Base-by-base conservation (phyloP, 2,329 filamentous ascomycete genomes). In the Lachnellula willkommii region DNA sequence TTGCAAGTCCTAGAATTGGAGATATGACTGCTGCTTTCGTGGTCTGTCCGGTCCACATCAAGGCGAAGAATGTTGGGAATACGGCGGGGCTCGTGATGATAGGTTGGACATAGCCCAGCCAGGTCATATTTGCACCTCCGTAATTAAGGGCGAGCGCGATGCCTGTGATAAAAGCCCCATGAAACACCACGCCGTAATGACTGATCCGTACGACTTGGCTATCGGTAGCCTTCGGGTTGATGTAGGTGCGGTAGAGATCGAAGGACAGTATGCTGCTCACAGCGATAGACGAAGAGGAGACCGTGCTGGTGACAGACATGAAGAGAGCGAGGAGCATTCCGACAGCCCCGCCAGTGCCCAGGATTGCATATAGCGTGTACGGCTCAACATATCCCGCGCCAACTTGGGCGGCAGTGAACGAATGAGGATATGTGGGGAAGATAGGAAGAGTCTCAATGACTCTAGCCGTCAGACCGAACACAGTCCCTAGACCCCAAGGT, bases 261-360 rank as follows among this genome's bases (percentile, higher is more conserved):
- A 77, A 74, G 5, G 75, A 76, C 7, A 79, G 66, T 45, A 80
- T 79, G 54, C 73, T 76, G 66, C 73, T 76, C 22, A 79, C 77
- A 1, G 77, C 77, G 48, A 80, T 79, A 70, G 78, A 75, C 4
- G 72, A 75, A 0, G 77, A 77, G 0, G 75, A 78, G 0, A 78
- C 71, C 0, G 76, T 79, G 51, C 73, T 76, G 0, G 77, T 80
- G 26, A 79, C 62, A 4, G 77, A 75, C 77, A 79, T 79, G 66
- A 79, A 79, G 1, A 79, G 65, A 7, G 79, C 67, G 0, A 80
- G 70, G 15, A 80, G 48, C 76, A 72, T 2, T 70, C 76, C 62
- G 3, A 62, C 59, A 11, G 61, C 63, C 2, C 62, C 67, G 11
- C 66, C 65, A 15, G 61, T 65, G 2, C 69, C 68, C 40, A 66